Evolutionary conservation across 2,329 filamentous ascomycete species (phyloP), one percentile per base, ranked within the genome.

Genomic region (Dothistroma septosporum): DNA sequence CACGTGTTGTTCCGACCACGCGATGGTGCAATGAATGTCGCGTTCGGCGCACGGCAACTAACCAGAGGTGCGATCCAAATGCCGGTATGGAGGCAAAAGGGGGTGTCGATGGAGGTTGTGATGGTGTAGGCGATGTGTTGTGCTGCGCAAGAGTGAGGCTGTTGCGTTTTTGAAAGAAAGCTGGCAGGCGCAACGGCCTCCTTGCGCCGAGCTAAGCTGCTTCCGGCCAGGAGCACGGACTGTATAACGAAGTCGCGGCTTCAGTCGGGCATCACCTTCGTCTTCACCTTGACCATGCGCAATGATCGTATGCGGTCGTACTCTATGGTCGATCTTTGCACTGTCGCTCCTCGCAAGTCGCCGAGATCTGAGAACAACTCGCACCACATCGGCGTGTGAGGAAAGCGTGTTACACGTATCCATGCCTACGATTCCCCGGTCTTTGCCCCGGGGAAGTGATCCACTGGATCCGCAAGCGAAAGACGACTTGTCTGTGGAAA

Each of bases 151-250:
- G 32, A 37, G 46, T 49, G 55, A 57, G 55, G 55, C 55, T 57
- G 55, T 31, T 48, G 52, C 31, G 52, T 37, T 54, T 54, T 54
- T 41, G 24, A 54, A 54, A 41, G 24, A 54, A 54, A 54, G 52
- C 52, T 54, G 52, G 52, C 21, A 44, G 14, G 12, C 37, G 37
- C 52, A n/a, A 37, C 37, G 37, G 52, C 22, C 32, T 32, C 52
- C 52, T 54, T 54, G 52, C 52, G 41, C 4, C 1, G 5, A n/a
- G 6, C 52, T n/a, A 19, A n/a, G 41, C 41, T 37, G 41, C 8
- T 19, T 19, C 14, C 12, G 41, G 41, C 16, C 1, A n/a, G n/a
- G 14, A 6, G 41, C 33, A 37, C 33, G 33, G 33, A 37, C 33
- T 37, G 33, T 16, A 37, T 37, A 11, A 16, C 32, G 33, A 37